phyloP scores from a whole-genome alignment of 75 land plant species.

The Adiantum capillusveneris region DNA sequence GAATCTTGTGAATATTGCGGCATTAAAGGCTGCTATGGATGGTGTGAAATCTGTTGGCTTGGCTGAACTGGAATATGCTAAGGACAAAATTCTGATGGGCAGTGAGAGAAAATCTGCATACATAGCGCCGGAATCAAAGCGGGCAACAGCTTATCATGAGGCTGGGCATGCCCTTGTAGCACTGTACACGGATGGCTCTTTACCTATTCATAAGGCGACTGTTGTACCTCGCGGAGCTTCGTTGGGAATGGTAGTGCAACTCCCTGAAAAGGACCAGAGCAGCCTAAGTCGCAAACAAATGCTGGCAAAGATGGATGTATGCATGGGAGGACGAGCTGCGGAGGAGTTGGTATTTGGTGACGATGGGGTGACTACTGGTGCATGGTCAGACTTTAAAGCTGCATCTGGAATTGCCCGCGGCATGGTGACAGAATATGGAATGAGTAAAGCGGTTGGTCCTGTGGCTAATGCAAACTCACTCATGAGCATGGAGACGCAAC shows the following conservation, averaged over 20 bases:
- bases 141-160: conserved; percentile 89
- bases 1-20: conserved; percentile 88
- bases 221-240: conserved; percentile 92
- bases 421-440: conserved; percentile 98
- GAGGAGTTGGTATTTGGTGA: conserved; percentile 99
- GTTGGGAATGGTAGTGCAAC: conserved; percentile 95
- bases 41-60: conserved; percentile 84
- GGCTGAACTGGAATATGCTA: conserved; percentile 93
- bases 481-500: conserved; percentile 95
- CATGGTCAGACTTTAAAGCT: conserved; percentile 77
- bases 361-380: conserved; percentile 87
- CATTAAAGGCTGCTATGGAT: conserved; percentile 98
- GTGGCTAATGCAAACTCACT: conserved; percentile 78
- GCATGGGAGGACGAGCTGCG: conserved; percentile 98
- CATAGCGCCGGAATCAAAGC: conserved; percentile 80
- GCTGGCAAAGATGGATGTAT: conserved; percentile 91
- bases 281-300: conserved; percentile 87
- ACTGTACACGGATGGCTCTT: conserved; percentile 85
- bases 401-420: conserved; percentile 82
- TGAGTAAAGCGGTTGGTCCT: conserved; percentile 89
- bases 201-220: conserved; percentile 99
- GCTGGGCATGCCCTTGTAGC: conserved; percentile 99
- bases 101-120: conserved; percentile 96
- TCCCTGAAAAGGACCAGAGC: conserved; percentile 90
- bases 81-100: conserved; percentile 99